Conservation (phyloP, 306 rosid species). For the Quercus wislizeni region DNA sequence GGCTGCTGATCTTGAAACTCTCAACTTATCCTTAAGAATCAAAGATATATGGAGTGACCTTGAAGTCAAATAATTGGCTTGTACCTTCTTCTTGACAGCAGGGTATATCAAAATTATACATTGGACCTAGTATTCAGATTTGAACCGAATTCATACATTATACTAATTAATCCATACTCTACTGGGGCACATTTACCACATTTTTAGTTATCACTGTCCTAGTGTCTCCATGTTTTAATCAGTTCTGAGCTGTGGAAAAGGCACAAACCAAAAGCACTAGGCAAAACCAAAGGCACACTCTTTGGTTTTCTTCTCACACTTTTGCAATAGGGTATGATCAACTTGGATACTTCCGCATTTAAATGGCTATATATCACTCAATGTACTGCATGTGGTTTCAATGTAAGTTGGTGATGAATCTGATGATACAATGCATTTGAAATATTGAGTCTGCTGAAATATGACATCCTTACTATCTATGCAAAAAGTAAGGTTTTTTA, state of each 20-base stretch:
- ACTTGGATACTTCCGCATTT: background rate
- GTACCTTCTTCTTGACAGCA: no score
- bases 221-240: background rate
- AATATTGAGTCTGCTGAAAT: background rate
- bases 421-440: no score
- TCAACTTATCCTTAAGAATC: no score
- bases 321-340: background rate
- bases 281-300: background rate
- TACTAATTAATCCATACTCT: no score
- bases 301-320: background rate
- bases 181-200: background rate
- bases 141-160: no score
- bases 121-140: no score
- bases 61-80: no score
- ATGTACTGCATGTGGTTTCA: background rate
- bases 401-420: no score
- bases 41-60: no score
- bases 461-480: background rate
- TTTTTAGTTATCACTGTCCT: background rate
- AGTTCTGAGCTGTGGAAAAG: background rate
- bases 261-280: background rate
- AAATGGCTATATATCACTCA: background rate
- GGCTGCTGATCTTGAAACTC: no score
- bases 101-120: no score
- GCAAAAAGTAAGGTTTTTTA: background rate